Evolutionary conservation across 148 eudicot genomes (phyloP).

Genomic region (Drosera capensis): DNA sequence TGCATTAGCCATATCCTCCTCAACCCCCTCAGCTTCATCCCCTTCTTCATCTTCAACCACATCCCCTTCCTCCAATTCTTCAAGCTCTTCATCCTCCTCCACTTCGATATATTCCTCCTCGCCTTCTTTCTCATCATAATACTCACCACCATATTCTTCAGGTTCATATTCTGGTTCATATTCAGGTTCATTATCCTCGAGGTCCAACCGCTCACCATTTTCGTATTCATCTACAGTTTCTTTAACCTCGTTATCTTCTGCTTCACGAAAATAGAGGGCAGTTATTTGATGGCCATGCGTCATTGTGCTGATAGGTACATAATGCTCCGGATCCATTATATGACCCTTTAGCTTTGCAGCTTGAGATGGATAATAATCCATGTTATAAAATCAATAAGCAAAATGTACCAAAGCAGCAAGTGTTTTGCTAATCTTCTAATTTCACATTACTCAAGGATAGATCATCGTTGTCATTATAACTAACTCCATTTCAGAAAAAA

Average conservation of each 20-base stretch:
- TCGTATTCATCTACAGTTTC: constrained; percentile 73
- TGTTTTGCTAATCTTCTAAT: too few relatives aligned
- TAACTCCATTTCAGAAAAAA: too few relatives aligned
- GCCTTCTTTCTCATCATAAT: constrained; percentile 82
- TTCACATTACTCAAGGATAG: too few relatives aligned
- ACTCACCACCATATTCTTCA: constrained; percentile 68
- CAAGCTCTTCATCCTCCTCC: constrained; percentile 52
- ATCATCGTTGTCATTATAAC: too few relatives aligned
- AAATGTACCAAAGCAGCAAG: too few relatives aligned
- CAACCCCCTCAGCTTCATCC: constrained; percentile 12
- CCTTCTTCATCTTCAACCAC: constrained; percentile 42
- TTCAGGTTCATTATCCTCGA: constrained; percentile 95
- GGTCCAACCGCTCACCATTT: constrained; percentile 76
- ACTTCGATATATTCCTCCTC: constrained; percentile 57
- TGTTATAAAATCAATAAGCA: too few relatives aligned
- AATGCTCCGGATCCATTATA: background rate
- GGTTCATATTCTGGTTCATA: constrained; percentile 70
- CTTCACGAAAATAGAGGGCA: constrained; percentile 40
- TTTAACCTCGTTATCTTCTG: constrained; percentile 76
- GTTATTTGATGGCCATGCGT: constrained; percentile 25
- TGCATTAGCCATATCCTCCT: constrained; percentile 51
- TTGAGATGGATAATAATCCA: too few relatives aligned
- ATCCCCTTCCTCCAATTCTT: constrained; percentile 50
- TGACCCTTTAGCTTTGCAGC: too few relatives aligned
- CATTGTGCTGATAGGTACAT: constrained; percentile 8